A percentile compares a stretch with the other conserved stretches of the same genome.
phyloP scores from a whole-genome alignment of 306 rosid species.

The Lathyrus aphaca region DNA sequence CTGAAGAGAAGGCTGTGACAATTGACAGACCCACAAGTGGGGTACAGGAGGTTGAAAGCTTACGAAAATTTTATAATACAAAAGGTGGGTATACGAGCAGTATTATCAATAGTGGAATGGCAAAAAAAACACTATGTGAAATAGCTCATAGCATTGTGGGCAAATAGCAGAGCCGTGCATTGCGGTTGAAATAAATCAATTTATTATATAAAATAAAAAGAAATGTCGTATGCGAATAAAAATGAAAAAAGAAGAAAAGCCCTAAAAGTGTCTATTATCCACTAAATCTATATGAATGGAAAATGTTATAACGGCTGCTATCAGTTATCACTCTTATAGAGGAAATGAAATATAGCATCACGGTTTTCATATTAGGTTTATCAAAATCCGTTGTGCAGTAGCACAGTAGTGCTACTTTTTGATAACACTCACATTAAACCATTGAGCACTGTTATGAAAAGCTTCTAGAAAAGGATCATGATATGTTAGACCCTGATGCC shows the following conservation, averaged over 20 bases:
- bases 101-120: neutral
- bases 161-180: neutral
- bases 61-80: neutral
- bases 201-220: neutral
- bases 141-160: neutral
- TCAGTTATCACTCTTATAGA: neutral
- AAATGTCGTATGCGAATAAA: neutral
- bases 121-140: neutral
- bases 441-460: constrained; percentile 23
- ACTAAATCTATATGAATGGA: neutral
- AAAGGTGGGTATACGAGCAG: neutral
- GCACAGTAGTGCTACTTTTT: neutral
- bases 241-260: neutral
- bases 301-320: neutral
- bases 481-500: constrained; percentile 25
- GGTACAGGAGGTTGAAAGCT: neutral
- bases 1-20: constrained; percentile 6
- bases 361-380: neutral
- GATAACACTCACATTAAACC: neutral
- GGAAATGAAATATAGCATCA: neutral
- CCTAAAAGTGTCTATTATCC: neutral
- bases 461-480: constrained; percentile 28
- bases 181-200: neutral
- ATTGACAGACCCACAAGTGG: neutral
- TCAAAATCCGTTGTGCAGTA: neutral